These are phyloP conservation scores for Boletus bicolor DNA, from an alignment of 768 basidiomycete species.

Conservation along the genomic window DNA sequence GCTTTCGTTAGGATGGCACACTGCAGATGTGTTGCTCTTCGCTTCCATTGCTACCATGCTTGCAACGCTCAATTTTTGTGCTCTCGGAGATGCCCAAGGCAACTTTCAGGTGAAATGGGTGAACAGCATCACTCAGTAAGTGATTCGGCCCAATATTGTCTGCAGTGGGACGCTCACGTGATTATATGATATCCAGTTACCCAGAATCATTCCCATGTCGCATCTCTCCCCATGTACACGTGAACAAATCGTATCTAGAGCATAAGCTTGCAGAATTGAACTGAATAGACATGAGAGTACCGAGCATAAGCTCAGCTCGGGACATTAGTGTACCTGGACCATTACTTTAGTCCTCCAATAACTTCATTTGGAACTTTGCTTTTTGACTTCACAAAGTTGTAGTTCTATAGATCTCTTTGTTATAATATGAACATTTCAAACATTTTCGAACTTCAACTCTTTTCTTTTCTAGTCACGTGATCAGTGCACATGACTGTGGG, in stretches of 20 bases:
- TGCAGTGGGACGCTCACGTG: neutral
- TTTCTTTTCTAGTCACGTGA: too few relatives aligned
- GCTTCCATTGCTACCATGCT: slow-evolving; percentile 13
- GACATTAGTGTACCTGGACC: neutral
- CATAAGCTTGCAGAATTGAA: neutral
- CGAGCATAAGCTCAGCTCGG: neutral
- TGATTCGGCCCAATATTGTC: neutral
- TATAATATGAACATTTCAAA: too few relatives aligned
- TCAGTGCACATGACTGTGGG: too few relatives aligned
- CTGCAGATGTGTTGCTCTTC: slow-evolving; percentile 6
- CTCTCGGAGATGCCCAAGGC: neutral
- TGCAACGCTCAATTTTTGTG: slow-evolving; percentile 7
- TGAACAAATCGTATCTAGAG: neutral
- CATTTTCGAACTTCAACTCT: too few relatives aligned
- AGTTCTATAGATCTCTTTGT: too few relatives aligned
- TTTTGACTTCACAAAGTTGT: too few relatives aligned
- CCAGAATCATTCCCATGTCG: slow-evolving; percentile 10
- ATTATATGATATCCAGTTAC: neutral
- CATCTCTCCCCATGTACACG: slow-evolving; percentile 4
- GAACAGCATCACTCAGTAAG: slow-evolving; percentile 8
- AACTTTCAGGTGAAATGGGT: slow-evolving; percentile 4
- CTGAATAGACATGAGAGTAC: too few relatives aligned
- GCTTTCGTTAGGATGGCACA: neutral
- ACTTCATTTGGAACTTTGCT: too few relatives aligned
- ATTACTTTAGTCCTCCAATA: too few relatives aligned